Evolutionary conservation across 345 rosid species (phyloP), one percentile per base, ranked within the genome.

Genomic region (Crucihimalaya himalaica): DNA sequence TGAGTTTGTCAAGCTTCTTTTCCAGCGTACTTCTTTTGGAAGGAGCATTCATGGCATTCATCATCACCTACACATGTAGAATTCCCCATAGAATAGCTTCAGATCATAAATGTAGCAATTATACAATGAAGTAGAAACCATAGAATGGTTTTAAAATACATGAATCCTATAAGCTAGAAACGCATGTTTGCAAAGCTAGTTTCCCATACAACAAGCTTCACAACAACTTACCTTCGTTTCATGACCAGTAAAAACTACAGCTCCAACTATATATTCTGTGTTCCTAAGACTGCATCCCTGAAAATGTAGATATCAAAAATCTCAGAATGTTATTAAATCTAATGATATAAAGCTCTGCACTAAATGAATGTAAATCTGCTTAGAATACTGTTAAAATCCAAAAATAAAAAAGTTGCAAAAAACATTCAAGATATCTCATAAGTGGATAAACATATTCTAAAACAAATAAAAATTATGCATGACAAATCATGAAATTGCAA

Each of bases 241-340:
- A 39, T 85, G 98, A 75, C 99, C 99, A 14, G 98, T 84, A 85
- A 96, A 96, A 61, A 96, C 84, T 69, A 92, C 96, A 53, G 88
- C 86, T 66, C 89, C 98, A 79, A 90, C 96, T 67, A 96, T 85
- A 85, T 81, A 87, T 78, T 83, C 92, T 0, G 99, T 92, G 84
- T 96, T 96, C 83, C 97, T 89, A 69, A 96, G 98, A 87, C 98
- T 90, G 87, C 99, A 96, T 58, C 99, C 98, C 99, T 92, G 90
- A 70, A 71, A 77, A 35, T 56, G 60, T 47, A 55, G 52, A 76
- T 63, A 32, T 34, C 42, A 70, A 57, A 46, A 23, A 47, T 63
- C 56, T 70, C 81, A 66, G 48, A 61, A 61, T 66, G 37, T 45
- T 32, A 45, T 46, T 62, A 31, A 61, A 61, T 46, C 21, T 8